Evolutionary conservation across 2,329 filamentous ascomycete genomes (phyloP).

Genomic region (Cladophialophora bantiana): DNA sequence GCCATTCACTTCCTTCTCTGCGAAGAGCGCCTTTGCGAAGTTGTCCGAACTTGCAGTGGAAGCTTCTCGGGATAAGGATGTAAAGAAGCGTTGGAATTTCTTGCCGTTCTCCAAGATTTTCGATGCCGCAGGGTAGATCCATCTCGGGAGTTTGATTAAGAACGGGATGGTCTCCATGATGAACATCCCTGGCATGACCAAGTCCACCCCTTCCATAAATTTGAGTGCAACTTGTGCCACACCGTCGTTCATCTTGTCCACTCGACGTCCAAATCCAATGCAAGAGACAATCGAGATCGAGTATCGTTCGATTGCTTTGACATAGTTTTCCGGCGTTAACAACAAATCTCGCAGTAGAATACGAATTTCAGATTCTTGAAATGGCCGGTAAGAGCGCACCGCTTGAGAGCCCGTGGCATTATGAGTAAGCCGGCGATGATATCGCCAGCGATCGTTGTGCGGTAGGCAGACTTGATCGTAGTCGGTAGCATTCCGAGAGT

Average conservation of each 20-base stretch:
- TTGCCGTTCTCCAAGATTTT: neutral
- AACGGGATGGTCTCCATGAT: constrained; percentile 37
- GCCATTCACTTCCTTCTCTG: constrained; percentile 56
- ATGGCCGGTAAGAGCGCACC: constrained; percentile 58
- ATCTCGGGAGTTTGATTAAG: constrained; percentile 57
- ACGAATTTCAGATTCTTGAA: constrained; percentile 66
- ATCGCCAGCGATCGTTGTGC: constrained; percentile 47
- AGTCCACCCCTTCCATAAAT: constrained; percentile 33
- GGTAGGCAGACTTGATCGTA: constrained; percentile 55
- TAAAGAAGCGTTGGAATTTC: constrained; percentile 52
- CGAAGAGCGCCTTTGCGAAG: constrained; percentile 56
- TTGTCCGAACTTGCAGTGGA: constrained; percentile 48
- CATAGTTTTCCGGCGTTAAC: constrained; percentile 46
- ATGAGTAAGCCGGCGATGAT: constrained; percentile 60
- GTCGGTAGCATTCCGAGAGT: constrained; percentile 45
- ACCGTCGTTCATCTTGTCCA: constrained; percentile 58
- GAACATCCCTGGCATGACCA: constrained; percentile 31
- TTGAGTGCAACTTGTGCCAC: constrained; percentile 46
- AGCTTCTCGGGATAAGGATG: constrained; percentile 60
- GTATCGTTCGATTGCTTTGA: constrained; percentile 50
- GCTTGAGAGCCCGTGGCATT: constrained; percentile 62
- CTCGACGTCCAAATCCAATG: constrained; percentile 48
- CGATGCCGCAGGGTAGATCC: constrained; percentile 36
- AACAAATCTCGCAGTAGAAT: constrained; percentile 57
- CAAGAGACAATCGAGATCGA: constrained; percentile 51